These are phyloP conservation scores for Hypoxylon sp. DNA, from an alignment of 2,329 filamentous ascomycete genomes.

Conservation along the genomic window DNA sequence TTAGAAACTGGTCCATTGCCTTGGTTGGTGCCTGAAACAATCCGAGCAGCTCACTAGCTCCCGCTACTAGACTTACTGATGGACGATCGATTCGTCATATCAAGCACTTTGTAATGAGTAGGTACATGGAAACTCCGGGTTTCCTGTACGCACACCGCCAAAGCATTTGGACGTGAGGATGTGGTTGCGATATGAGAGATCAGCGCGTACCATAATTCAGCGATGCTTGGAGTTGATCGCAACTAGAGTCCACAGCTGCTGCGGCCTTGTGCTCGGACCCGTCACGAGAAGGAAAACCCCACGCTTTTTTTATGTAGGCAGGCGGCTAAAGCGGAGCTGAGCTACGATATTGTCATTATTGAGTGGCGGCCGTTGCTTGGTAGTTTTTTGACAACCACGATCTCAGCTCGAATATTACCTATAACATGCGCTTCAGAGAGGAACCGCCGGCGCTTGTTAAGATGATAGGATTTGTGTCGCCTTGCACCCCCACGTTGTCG, in stretches of 20 bases:
- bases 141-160: slow-evolving; percentile 37
- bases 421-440: slow-evolving; percentile 23
- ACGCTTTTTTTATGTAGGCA: slow-evolving; percentile 36
- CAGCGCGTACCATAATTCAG: slow-evolving; percentile 39
- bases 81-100: slow-evolving; percentile 32
- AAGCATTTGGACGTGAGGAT: slow-evolving; percentile 19
- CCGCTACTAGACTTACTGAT: slow-evolving; percentile 30
- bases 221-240: slow-evolving; percentile 40
- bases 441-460: slow-evolving; percentile 24
- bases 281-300: slow-evolving; percentile 33
- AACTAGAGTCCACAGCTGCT: slow-evolving; percentile 30
- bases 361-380: slow-evolving; percentile 34
- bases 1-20: slow-evolving; percentile 13
- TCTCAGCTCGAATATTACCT: slow-evolving; percentile 34
- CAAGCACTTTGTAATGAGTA: slow-evolving; percentile 27
- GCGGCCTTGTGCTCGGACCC: slow-evolving; percentile 37
- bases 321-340: slow-evolving; percentile 45
- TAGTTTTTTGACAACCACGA: slow-evolving; percentile 28
- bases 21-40: slow-evolving; percentile 28
- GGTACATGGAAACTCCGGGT: slow-evolving; percentile 22
- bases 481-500: slow-evolving; percentile 32
- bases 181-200: slow-evolving; percentile 38
- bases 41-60: slow-evolving; percentile 38
- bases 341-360: slow-evolving; percentile 28
- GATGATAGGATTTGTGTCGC: slow-evolving; percentile 22